Evolutionary conservation across 2,329 filamentous ascomycete species (phyloP), one percentile per base, ranked within the genome.

Genomic region (Fusarium tupiense): DNA sequence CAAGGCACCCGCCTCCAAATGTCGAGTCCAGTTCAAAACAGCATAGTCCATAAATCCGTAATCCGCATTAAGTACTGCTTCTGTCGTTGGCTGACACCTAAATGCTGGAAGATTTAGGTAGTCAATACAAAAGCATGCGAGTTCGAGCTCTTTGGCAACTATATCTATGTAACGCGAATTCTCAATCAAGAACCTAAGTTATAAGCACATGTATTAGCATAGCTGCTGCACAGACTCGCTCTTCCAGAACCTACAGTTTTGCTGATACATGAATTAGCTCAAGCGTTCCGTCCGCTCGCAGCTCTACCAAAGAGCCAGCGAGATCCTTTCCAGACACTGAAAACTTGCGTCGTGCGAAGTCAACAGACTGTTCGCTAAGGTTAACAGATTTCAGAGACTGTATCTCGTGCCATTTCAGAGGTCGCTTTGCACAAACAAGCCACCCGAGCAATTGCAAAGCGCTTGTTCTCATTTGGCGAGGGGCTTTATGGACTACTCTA

Each of bases 81-180:
- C 19, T 0, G 2, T 0, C 4, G 50, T 29, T 24, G 50, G 50
- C 0, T 9, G 12, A 1, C 1, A 9, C 0, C 0, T 2, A 16
- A 54, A 54, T 4, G 24, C 35, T 16, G 50, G 50, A 17, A 54
- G 50, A 2, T 40, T 40, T 4, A 54, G 50, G 3, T 54, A 54
- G 9, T 40, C 50, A 40, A 54, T 54, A 4, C 50, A 54, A 24
- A 2, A 0, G 4, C 16, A 26, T 8, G 50, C 12, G 5, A 54
- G 17, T 7, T 38, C 33, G 1, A 54, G n/a, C 3, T 54, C 24
- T 1, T 29, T 26, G 3, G 50, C 4, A 22, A 8, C 17, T 5
- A 5, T 5, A 7, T 54, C 13, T 10, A 54, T 16, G 13, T 54
- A 37, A 8, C 50, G 47, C 5, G 20, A 1, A 7, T 54, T 12